Base-by-base conservation (phyloP, 2,329 filamentous ascomycete species). In the Aspergillus nomiae region DNA sequence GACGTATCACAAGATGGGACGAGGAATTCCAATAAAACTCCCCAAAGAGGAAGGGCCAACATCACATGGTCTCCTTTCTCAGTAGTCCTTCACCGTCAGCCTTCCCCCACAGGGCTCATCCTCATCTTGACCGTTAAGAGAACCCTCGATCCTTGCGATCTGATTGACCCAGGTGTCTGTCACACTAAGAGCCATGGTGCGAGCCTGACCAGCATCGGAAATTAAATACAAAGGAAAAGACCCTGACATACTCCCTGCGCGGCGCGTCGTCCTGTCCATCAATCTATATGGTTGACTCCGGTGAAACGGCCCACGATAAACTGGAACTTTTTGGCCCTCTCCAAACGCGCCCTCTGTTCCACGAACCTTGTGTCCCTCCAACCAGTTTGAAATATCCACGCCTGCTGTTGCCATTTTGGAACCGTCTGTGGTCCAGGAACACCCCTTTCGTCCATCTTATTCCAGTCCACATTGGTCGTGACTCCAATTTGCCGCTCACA, bases 1-100 rank as follows among this genome's bases (percentile, higher is more conserved):
- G 38, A 45, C 11, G 55, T 7, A 46, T 57, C 55, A 57, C 55
- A 57, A 32, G 55, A 57, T 57, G 28, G 3, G n/a, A 26, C 45
- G 12, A 16, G 12, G 19, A 48, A 48, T 48, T 24, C 24, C 11
- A 19, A 26, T 48, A 9, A 41, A 41, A 41, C 16, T 4, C 38
- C 45, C 45, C 24, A 16, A 48, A 28, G 24, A 26, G 45, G 45
- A 26, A n/a, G 7, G 19, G 38, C 19, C 19, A 9, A 28, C n/a
- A 26, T 16, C 46, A 28, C 14, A 30, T 50, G 14, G 19, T 16
- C n/a, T 32, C 26, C 19, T 30, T 30, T 32, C 16, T 32, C 16
- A 28, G 21, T 34, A 16, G 16, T 7, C 19, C 6, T 32, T 9
- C 48, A n/a, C 4, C 28, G 16, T 32, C 19, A n/a, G 7, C 28